Evolutionary conservation across 208 protist genomes (phyloP).

Genomic region (Angomonas deanei): DNA sequence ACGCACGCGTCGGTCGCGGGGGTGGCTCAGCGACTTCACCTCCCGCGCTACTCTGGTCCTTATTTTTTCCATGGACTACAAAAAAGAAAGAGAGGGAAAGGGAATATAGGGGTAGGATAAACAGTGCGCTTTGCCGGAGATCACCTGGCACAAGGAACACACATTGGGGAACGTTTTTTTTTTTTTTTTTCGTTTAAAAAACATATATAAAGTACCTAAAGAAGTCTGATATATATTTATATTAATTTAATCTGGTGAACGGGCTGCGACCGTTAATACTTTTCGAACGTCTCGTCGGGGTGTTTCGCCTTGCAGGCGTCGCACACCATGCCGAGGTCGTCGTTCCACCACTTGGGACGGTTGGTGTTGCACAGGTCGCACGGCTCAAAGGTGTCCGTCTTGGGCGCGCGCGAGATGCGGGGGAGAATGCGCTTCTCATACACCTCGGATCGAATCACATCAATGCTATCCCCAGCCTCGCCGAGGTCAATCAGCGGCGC

Average conservation of each 20-base stretch:
- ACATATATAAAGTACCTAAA: background rate
- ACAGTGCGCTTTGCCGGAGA: too few relatives aligned
- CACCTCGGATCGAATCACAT: conserved; percentile 56
- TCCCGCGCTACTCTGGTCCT: conserved; percentile 22
- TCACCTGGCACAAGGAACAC: background rate
- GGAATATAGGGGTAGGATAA: conserved; percentile 10
- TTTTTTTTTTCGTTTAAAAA: background rate
- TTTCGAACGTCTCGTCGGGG: conserved; percentile 37
- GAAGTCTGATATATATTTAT: background rate
- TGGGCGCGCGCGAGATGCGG: conserved; percentile 71
- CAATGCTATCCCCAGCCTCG: conserved; percentile 39
- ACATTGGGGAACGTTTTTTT: conserved; percentile 3
- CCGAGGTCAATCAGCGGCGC: conserved; percentile 66
- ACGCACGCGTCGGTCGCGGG: conserved; percentile 64
- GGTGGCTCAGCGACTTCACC: conserved; percentile 37
- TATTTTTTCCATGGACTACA: conserved; percentile 14
- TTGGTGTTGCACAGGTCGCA: conserved; percentile 69
- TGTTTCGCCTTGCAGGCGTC: conserved; percentile 44
- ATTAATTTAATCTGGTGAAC: background rate
- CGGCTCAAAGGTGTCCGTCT: conserved; percentile 78
- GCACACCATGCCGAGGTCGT: conserved; percentile 73
- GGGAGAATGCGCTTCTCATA: conserved; percentile 70
- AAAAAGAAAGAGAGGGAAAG: background rate
- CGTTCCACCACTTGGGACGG: conserved; percentile 67
- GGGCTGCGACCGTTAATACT: conserved; percentile 28